Evolutionary conservation across 768 basidiomycete genomes (phyloP), one percentile per base, ranked within the genome.

Genomic region (Lentinula detonsa): DNA sequence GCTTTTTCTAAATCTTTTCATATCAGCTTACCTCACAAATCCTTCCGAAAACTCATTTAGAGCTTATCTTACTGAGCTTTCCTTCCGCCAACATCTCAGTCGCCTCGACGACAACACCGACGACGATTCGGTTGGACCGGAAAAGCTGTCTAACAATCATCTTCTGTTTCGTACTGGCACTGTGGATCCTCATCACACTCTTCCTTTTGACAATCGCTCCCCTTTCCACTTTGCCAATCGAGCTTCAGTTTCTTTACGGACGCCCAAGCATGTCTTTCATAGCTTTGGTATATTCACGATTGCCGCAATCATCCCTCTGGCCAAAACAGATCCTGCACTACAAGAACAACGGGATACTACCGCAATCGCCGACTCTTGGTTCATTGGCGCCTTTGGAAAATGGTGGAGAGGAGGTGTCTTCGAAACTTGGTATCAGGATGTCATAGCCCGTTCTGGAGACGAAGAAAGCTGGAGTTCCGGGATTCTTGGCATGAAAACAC

Each of bases 61-160:
- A 57, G 81, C 93, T 18, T 95, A 93, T 76, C 87, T 98, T 66
- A 98, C 95, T n/a, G 95, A 97, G 70, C 91, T 92, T 69, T 95
- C 94, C 28, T 98, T 99, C 73, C 91, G 95, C 57, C 91, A 92
- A 59, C 95, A 98, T 72, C 83, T 98, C 62, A 91, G 86, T 62
- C 88, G 87, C 59, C 84, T 97, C 67, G 88, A 95, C 66, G 87
- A 88, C 67, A 77, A 75, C 51, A 70, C 75, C 61, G 82, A 86
- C 57, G 86, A 88, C 60, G 74, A 81, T 60, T 78, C 83, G 61
- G 70, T 70, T 58, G 66, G 73, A 61, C 66, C 65, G 55, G 63
- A 70, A 45, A 66, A 64, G 59, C 61, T 68, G 28, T 66, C 69
- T 63, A 65, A 71, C 23, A 68, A 65, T 53, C 51, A 73, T 28